Percentiles rank a stretch among this genome's conserved stretches.
phyloP scores from a whole-genome alignment of 352 stramenopile species.

The Phytophthora gonapodyides region DNA sequence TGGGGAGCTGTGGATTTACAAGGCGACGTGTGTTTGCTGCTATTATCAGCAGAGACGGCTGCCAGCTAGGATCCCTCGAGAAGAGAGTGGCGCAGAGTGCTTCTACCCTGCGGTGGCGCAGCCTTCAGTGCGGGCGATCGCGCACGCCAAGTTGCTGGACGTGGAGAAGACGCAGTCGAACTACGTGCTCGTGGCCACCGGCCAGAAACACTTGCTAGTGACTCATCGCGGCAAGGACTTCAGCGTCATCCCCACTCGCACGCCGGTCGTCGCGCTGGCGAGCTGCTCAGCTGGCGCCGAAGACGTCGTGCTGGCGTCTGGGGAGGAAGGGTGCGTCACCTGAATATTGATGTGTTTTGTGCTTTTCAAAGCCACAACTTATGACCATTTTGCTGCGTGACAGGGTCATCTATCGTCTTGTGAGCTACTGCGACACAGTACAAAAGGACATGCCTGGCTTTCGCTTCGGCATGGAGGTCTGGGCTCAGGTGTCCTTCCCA shows the following conservation, averaged over 20 bases:
- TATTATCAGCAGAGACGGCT: conserved; percentile 25
- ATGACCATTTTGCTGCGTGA: conserved; percentile 5
- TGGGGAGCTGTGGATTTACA: not conserved
- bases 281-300: conserved; percentile 29
- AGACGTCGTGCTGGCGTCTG: conserved; percentile 47
- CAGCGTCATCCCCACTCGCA: conserved; percentile 30
- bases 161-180: conserved; percentile 57
- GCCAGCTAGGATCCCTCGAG: conserved; percentile 3
- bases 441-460: conserved; percentile 34
- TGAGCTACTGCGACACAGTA: conserved; percentile 30
- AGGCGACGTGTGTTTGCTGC: not conserved
- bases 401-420: conserved; percentile 54
- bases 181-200: conserved; percentile 52
- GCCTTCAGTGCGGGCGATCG: conserved; percentile 43
- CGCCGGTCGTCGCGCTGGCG: conserved; percentile 39
- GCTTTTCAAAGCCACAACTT: not conserved
- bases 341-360: conserved; percentile 2
- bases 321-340: conserved; percentile 50
- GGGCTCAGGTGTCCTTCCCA: conserved; percentile 45
- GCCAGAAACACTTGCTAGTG: conserved; percentile 51
- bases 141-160: conserved; percentile 43
- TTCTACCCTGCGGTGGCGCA: conserved; percentile 39
- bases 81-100: conserved; percentile 20
- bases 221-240: conserved; percentile 46
- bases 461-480: conserved; percentile 43